Evolutionary conservation across 2,329 filamentous ascomycete genomes (phyloP), one percentile per base, ranked within the genome.

Genomic region (Knufia fluminis): DNA sequence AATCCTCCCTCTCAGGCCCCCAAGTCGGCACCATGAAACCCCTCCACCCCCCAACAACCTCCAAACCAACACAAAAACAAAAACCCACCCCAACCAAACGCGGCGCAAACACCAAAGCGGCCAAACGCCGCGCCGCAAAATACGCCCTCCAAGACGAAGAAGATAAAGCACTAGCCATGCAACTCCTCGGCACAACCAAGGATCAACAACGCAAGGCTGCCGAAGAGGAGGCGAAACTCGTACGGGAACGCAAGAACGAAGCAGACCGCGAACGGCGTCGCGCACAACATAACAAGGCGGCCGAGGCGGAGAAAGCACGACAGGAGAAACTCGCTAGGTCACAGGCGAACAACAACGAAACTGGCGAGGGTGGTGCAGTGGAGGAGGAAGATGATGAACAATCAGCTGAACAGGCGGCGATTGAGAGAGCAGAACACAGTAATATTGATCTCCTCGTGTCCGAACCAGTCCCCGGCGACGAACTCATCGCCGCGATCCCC

Each of bases 81-180:
- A 42, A 52, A 17, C 54, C 42, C n/a, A 49, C 52, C 14, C 51
- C 55, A 14, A 36, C 46, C 4, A 49, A 49, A 26, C 46, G 46
- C 23, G 58, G 58, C 55, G 55, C 63, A 52, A 12, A 73, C 66
- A 50, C 60, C 66, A 26, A 85, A 81, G 63, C 56, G 17, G 45
- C 45, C 20, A 48, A 48, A 32, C 61, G 61, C 44, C 58, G 40
- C 67, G 75, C 12, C 82, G 90, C 50, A 88, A 89, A 24, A 88
- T 98, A 98, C 69, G 91, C 85, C 40, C 74, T 94, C 59, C 92
- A 97, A 72, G 91, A 97, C 59, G 89, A 95, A 49, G 91, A 95
- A 66, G 92, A 98, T 61, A 86, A 89, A 10, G 79, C 78, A 4
- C 78, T 90, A 0, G 88, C 89, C 26, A 85, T 96, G 67, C 77